Conservation (phyloP, 805 yeast species). For the Zygoascus ofunaensis region DNA sequence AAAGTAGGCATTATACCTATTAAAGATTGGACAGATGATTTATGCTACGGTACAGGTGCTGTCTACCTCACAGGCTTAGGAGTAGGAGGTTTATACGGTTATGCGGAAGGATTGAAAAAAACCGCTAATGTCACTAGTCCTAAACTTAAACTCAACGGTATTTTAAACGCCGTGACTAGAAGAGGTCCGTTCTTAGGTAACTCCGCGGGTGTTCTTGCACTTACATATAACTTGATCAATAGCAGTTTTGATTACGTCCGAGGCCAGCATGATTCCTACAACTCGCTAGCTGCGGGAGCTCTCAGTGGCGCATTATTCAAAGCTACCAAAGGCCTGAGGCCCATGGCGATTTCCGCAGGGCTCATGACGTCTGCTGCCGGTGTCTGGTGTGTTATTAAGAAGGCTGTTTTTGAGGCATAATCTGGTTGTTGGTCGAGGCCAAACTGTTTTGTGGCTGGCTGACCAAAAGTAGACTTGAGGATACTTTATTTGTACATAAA, state of each 20-base stretch:
- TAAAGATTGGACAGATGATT: slow-evolving; percentile 96
- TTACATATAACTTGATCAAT: slow-evolving; percentile 79
- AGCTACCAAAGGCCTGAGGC: slow-evolving; percentile 74
- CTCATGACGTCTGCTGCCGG: slow-evolving; percentile 86
- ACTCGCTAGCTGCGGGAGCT: slow-evolving; percentile 84
- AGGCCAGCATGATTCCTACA: slow-evolving; percentile 80
- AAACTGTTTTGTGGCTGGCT: too few relatives aligned
- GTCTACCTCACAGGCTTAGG: slow-evolving; percentile 78
- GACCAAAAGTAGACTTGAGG: too few relatives aligned
- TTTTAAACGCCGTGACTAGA: slow-evolving; percentile 84
- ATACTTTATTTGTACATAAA: too few relatives aligned
- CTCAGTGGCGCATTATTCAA: slow-evolving; percentile 86
- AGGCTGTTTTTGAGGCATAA: slow-evolving; percentile 14
- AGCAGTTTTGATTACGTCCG: slow-evolving; percentile 68
- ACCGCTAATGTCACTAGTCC: slow-evolving; percentile 70
- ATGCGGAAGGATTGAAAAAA: slow-evolving; percentile 73
- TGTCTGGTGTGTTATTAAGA: slow-evolving; percentile 81
- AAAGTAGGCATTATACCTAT: slow-evolving; percentile 65
- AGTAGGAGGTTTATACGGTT: slow-evolving; percentile 80
- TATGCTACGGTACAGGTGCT: slow-evolving; percentile 96
- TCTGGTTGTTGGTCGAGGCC: too few relatives aligned
- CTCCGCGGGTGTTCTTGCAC: slow-evolving; percentile 87
- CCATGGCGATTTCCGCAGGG: slow-evolving; percentile 80
- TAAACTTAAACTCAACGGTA: slow-evolving; percentile 77
- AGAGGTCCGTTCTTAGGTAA: slow-evolving; percentile 96